Base-by-base conservation (phyloP, 257 asterid species). In the Fraxinus anomala region DNA sequence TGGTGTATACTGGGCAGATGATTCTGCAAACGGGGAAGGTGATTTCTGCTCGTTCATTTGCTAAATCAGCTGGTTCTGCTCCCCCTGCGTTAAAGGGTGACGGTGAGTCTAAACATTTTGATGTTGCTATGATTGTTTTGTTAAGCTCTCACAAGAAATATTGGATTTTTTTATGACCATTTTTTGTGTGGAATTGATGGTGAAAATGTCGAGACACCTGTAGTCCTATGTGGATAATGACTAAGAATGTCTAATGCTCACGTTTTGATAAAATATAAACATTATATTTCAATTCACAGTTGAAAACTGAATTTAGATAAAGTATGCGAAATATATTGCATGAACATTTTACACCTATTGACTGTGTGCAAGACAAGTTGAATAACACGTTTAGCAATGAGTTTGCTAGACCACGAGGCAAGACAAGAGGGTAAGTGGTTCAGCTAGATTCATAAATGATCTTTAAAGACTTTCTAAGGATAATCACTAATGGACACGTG, bases 61-160 rank as follows among this genome's bases (percentile, higher is more conserved):
- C 98, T 34, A 88, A 96, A 87, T 95, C 77, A 85, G 91, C 97
- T 75, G 86, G 80, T 54, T 54, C 83, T 81, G 82, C 97, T 78
- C 91, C 94, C 49, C 47, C 86, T 1, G 75, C 87, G 71, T 83
- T 89, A 19, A 92, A 92, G 94, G 97, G 97, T 28, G 98, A 96
- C 42, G 97, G 99, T 96, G 78, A 85, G 99, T 89, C 72, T n/a
- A 16, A 59, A 9, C 68, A 36, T 78, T 49, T 69, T 71, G 39
- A 4, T 4, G 28, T 2, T 67, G 6, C 17, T 36, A 26, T 63
- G 30, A 1, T 51, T 47, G n/a, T 30, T 30, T 72, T 70, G 33
- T 36, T 49, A 13, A 47, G 19, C 49, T 40, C 33, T 44, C 24
- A 71, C 61, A 31, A 9, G 37, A 54, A n/a, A 40, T 40, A 40